Base-by-base conservation (phyloP, 768 basidiomycete species). In the Pleurotus sapidus region DNA sequence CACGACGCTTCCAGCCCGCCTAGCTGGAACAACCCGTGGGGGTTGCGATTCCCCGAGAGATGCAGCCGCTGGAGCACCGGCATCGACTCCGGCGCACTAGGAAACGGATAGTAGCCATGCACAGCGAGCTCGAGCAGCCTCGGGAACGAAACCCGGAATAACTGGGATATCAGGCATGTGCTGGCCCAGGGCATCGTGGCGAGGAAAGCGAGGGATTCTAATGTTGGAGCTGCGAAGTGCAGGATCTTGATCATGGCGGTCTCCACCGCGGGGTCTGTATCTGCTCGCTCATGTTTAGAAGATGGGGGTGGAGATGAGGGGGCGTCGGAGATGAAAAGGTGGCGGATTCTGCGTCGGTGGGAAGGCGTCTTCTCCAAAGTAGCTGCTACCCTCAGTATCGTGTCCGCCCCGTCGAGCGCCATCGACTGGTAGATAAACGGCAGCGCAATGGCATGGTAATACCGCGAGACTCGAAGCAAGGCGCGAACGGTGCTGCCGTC, bases 51-150 rank as follows among this genome's bases (percentile, higher is more conserved):
- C 5, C 82, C 82, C 15, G 73, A 65, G 2, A 84, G 74, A 48
- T 78, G 78, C 0, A 84, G 73, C 14, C 66, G 68, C 43, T 67
- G 62, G 15, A 84, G 70, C 1, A 47, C 58, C 8, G 82, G 79
- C 65, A 79, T 67, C 27, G 64, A 68, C 12, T 62, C 59, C 3
- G 71, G 60, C 0, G 68, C 49, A n/a, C 72, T 73, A 2, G 78
- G 80, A 60, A 76, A 81, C 5, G 81, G 78, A 64, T 84, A 84
- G 60, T 77, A 78, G 1, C 82, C 82, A 2, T 72, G 72, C 2
- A 82, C 61, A 4, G 76, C 66, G 57, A 84, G 75, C 30, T 72
- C 72, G 25, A 59, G 63, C 1, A 84, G 69, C 24, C 57, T 59
- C 0, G 80, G 81, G 51, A 80, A 77, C 2, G 65, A 53, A 8